Evolutionary conservation across 768 basidiomycete species (phyloP).

Genomic region (Pleurotus giganteus): DNA sequence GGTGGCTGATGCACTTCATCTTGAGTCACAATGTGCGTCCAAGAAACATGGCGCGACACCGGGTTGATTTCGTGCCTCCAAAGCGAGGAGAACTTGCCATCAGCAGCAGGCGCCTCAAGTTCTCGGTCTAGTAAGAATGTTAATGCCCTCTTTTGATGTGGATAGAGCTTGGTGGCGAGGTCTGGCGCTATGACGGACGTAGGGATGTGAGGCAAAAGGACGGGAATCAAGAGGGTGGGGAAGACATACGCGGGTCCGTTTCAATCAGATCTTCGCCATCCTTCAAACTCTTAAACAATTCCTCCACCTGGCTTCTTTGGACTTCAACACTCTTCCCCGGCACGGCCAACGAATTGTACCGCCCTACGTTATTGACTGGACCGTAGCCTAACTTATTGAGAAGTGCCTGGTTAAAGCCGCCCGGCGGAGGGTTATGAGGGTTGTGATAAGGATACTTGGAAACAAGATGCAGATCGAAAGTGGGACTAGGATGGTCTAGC

Average conservation of each 20-base stretch:
- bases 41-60: constrained; percentile 43
- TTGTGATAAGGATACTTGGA: constrained; percentile 76
- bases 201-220: constrained; percentile 13
- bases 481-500: constrained; percentile 77
- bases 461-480: constrained; percentile 60
- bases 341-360: constrained; percentile 58
- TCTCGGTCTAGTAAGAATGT: constrained; percentile 93
- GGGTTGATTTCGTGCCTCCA: constrained; percentile 63
- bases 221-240: constrained; percentile 15
- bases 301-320: constrained; percentile 90
- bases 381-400: constrained; percentile 40
- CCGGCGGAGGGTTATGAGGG: constrained; percentile 82
- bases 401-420: constrained; percentile 50
- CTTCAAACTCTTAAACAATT: constrained; percentile 86
- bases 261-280: constrained; percentile 85
- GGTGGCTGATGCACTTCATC: constrained; percentile 70
- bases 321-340: constrained; percentile 83
- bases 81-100: constrained; percentile 67
- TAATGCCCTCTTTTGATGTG: constrained; percentile 97
- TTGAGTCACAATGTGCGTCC: constrained; percentile 86
- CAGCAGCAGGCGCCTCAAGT: constrained; percentile 53
- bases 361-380: constrained; percentile 31
- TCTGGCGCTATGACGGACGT: constrained; percentile 44
- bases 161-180: constrained; percentile 86
- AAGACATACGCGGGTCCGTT: constrained; percentile 73